Evolutionary conservation across 1,284 basidiomycete genomes (phyloP).

Genomic region (Phlebopus sp.): DNA sequence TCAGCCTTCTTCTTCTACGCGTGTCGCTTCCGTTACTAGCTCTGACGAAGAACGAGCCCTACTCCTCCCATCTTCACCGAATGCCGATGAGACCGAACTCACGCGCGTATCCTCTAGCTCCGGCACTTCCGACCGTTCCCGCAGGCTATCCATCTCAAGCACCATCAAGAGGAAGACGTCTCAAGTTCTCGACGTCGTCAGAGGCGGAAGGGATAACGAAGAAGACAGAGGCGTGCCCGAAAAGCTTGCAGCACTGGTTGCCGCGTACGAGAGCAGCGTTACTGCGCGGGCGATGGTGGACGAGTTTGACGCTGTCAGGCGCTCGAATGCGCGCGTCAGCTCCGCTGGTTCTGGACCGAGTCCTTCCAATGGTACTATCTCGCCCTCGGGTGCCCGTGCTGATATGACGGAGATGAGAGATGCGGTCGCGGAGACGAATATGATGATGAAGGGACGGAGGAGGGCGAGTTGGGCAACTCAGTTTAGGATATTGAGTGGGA

Average conservation of each 20-base stretch:
- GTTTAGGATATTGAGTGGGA: constrained; percentile 88
- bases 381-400: constrained; percentile 20
- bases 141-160: constrained; percentile 45
- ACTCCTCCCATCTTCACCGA: constrained; percentile 31
- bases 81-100: constrained; percentile 54
- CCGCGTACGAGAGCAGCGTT: constrained; percentile 67
- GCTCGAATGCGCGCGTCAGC: constrained; percentile 15
- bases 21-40: constrained; percentile 35
- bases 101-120: constrained; percentile 32
- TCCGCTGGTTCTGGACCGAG: constrained; percentile 8
- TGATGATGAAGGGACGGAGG: constrained; percentile 72
- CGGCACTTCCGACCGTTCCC: neutral
- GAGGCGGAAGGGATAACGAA: constrained; percentile 39
- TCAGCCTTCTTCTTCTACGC: constrained; percentile 36
- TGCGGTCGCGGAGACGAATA: constrained; percentile 57
- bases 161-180: constrained; percentile 75
- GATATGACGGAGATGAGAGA: constrained; percentile 54
- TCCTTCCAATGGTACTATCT: constrained; percentile 26
- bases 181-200: constrained; percentile 68
- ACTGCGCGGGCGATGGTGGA: constrained; percentile 61
- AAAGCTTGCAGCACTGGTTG: constrained; percentile 72
- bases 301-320: constrained; percentile 58
- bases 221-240: constrained; percentile 49
- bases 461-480: constrained; percentile 87
- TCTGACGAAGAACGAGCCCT: constrained; percentile 62